Base-by-base conservation (phyloP, 306 rosid genomes). In the Cajanus cajan region DNA sequence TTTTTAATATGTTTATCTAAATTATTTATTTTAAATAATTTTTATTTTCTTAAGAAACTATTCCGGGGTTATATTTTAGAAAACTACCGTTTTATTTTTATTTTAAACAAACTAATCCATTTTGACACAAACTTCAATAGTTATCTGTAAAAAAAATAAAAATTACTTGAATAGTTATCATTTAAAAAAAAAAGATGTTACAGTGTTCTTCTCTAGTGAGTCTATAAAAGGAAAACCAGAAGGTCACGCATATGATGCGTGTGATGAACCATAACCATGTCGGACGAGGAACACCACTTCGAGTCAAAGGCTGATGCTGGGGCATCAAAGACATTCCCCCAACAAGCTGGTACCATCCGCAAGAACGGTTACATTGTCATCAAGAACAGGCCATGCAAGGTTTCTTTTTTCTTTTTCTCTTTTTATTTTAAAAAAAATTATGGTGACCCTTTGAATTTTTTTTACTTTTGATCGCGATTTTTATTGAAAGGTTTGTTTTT, bases 201-300 rank as follows among this genome's bases (percentile, higher is more conserved):
- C 22, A 64, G 8, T 18, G 47, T 37, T 34, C 69, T 63, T n/a
- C 1, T 36, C 15, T n/a, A 4, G 8, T 18, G 4, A 0, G 13
- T 76, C 39, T 76, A 55, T 73, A 54, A 55, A 28, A 54, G 9
- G 40, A 39, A 72, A 39, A 21, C 1, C 3, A 21, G 39, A 21
- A 24, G 57, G 14, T 13, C 2, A 14, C 3, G 4, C 18, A 16
- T 10, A 31, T 6, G 39, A 11, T 77, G 54, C 8, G 54, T 43
- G 13, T 52, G 61, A 47, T 12, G 37, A 68, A 21, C 24, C 33
- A 66, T 12, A 66, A 70, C 62, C 36, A 82, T 94, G 97, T 95
- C 98, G 4, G 98, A 95, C 94, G 98, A 95, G 83, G 98, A 95
- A 84, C 98, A 95, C 76, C 98, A 95, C 48, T 95, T 95, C 74